These are phyloP conservation scores for Tetratostichococcus sp. DNA, from an alignment of 139 green algal species.

Conservation along the genomic window DNA sequence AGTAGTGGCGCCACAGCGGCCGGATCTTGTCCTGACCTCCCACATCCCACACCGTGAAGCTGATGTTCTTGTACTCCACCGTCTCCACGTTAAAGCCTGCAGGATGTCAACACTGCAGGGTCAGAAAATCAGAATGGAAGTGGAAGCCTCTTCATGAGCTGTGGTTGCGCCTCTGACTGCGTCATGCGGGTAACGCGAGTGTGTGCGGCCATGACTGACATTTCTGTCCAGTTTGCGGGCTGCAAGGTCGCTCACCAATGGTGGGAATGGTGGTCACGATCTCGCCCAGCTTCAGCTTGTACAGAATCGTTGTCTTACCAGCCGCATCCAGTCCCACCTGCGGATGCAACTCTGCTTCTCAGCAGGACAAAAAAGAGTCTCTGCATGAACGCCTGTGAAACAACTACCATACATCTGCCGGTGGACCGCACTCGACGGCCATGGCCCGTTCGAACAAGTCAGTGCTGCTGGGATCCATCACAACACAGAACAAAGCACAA, in stretches of 20 bases:
- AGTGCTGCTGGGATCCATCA: neutral
- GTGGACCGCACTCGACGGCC: no score
- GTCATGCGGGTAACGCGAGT: no score
- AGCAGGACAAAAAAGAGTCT: no score
- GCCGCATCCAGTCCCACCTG: constrained; percentile 95
- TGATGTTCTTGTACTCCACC: constrained; percentile 97
- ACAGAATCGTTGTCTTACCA: constrained; percentile 99
- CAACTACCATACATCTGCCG: no score
- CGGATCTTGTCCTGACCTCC: constrained; percentile 95
- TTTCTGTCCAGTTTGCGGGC: neutral
- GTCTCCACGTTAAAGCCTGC: constrained; percentile 98
- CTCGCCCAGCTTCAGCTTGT: constrained; percentile 99
- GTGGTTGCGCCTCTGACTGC: no score
- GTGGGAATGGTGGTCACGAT: constrained; percentile 98
- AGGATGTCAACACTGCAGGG: neutral
- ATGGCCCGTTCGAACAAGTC: no score
- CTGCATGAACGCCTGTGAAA: no score
- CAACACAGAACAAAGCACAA: no score
- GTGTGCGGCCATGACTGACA: no score
- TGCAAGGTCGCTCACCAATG: constrained; percentile 70
- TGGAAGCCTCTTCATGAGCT: no score
- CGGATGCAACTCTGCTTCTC: neutral
- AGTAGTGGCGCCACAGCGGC: constrained; percentile 94
- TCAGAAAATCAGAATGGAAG: no score
- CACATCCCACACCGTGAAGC: constrained; percentile 94